These are phyloP conservation scores for Calonectria hongkongensis DNA, from an alignment of 2,329 filamentous ascomycete species.

Conservation along the genomic window DNA sequence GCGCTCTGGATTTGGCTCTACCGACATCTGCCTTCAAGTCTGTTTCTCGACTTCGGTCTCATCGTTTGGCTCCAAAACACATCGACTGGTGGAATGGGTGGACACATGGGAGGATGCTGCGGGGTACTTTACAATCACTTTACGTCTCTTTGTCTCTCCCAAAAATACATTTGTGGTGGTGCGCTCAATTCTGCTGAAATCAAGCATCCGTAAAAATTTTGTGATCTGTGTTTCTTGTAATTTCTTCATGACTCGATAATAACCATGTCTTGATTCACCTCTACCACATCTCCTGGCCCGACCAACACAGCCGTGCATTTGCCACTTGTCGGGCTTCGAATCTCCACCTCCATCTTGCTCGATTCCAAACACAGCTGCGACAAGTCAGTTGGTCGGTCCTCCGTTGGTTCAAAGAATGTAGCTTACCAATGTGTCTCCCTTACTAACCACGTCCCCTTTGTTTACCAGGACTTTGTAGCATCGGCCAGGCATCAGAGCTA, in stretches of 20 bases:
- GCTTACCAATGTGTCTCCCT: conserved; percentile 57
- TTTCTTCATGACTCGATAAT: conserved; percentile 47
- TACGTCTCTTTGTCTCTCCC: neutral
- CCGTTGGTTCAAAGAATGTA: neutral
- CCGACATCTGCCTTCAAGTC: neutral
- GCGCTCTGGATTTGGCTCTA: too few species aligned
- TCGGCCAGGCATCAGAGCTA: conserved; percentile 58
- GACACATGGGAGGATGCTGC: neutral
- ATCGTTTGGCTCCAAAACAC: neutral
- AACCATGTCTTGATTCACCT: conserved; percentile 54
- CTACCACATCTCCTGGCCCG: conserved; percentile 55
- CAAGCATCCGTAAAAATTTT: too few species aligned
- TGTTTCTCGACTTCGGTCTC: neutral
- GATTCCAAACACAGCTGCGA: conserved; percentile 58
- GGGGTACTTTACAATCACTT: neutral
- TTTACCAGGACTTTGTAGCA: conserved; percentile 59
- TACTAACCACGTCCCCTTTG: conserved; percentile 50
- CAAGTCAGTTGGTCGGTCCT: conserved; percentile 14
- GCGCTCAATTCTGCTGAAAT: neutral
- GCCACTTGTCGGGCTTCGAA: conserved; percentile 55
- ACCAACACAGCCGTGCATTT: conserved; percentile 53
- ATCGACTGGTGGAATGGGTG: neutral
- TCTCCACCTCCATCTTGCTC: conserved; percentile 63
- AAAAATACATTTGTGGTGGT: neutral
- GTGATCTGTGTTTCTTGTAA: neutral